Percentiles rank a stretch among this genome's conserved stretches.
phyloP scores from a whole-genome alignment of 805 yeast species.

The Kurtzmaniella fragi region DNA sequence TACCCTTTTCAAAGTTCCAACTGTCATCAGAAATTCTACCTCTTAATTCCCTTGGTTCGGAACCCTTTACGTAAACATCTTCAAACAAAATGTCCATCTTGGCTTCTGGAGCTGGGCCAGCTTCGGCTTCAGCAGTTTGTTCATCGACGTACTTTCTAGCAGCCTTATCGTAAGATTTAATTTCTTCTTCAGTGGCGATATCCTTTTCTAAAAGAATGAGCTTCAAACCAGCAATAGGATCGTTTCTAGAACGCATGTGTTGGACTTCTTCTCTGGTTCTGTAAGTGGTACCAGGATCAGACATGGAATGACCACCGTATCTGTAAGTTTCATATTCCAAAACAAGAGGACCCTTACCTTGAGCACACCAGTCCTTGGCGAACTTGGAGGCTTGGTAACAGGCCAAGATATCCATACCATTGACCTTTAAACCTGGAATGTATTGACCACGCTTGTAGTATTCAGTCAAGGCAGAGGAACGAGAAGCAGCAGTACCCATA shows the following conservation, averaged over 20 bases:
- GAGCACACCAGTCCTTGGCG: constrained; percentile 92
- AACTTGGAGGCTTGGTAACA: constrained; percentile 93
- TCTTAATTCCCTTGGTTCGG: constrained; percentile 88
- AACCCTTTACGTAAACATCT: constrained; percentile 93
- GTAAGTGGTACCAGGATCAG: constrained; percentile 99
- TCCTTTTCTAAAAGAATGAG: constrained; percentile 74
- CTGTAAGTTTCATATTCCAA: constrained; percentile 97
- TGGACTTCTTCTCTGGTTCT: constrained; percentile 99
- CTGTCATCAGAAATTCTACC: constrained; percentile 96
- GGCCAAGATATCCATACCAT: constrained; percentile 98
- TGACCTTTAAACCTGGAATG: constrained; percentile 96
- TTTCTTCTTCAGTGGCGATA: constrained; percentile 91
- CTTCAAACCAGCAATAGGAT: constrained; percentile 96
- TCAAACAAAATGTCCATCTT: constrained; percentile 91
- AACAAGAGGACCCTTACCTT: constrained; percentile 94
- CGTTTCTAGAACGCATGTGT: constrained; percentile 98
- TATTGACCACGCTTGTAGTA: constrained; percentile 99
- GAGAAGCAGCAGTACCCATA: constrained; percentile 98
- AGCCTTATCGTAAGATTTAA: constrained; percentile 90
- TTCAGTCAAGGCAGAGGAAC: constrained; percentile 95
- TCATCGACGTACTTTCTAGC: constrained; percentile 94
- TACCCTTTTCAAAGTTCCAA: constrained; percentile 66
- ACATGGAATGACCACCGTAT: constrained; percentile 99
- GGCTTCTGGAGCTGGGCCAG: constrained; percentile 92
- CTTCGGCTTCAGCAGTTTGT: constrained; percentile 91